Conservation (phyloP, 495 filamentous ascomycete genomes). For the Penicillium cosmopolitanum region DNA sequence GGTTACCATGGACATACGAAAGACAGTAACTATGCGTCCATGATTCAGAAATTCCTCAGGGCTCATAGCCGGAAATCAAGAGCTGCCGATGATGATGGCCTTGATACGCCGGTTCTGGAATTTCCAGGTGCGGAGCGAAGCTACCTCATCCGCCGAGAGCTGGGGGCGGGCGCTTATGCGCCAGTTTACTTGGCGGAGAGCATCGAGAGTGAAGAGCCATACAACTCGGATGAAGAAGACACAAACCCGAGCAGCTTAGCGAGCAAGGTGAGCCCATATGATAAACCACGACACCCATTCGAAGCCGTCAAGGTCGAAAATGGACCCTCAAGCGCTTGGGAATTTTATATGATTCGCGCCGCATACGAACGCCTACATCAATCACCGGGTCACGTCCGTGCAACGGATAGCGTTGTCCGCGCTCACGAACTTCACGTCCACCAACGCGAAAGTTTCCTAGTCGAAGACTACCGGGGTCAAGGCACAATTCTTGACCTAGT, state of each 20-base stretch:
- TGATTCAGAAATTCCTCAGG: conserved; percentile 81
- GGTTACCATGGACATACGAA: conserved; percentile 75
- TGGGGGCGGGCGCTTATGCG: conserved; percentile 91
- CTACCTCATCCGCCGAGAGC: conserved; percentile 83
- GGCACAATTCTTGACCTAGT: conserved; percentile 92
- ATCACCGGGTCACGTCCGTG: conserved; percentile 48
- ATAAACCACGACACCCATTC: conserved; percentile 52
- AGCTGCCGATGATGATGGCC: conserved; percentile 53
- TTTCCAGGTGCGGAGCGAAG: conserved; percentile 60
- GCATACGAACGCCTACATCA: conserved; percentile 72
- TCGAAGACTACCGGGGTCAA: conserved; percentile 86
- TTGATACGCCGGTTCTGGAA: conserved; percentile 66
- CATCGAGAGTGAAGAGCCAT: conserved; percentile 48
- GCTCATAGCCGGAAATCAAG: conserved; percentile 62
- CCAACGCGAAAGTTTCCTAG: conserved; percentile 79
- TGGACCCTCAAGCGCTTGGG: conserved; percentile 84
- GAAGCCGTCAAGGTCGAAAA: conserved; percentile 92
- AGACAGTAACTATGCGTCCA: conserved; percentile 62
- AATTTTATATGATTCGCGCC: conserved; percentile 93
- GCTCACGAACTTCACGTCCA: conserved; percentile 90
- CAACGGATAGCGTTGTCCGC: conserved; percentile 72
- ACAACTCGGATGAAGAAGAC: conserved; percentile 41
- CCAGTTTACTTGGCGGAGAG: conserved; percentile 92
- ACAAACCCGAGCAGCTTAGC: conserved; percentile 27
- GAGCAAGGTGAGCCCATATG: conserved; percentile 24